These are phyloP conservation scores for Chrysanthemum seticuspe DNA, from an alignment of 129 eudicot species.

Conservation along the genomic window DNA sequence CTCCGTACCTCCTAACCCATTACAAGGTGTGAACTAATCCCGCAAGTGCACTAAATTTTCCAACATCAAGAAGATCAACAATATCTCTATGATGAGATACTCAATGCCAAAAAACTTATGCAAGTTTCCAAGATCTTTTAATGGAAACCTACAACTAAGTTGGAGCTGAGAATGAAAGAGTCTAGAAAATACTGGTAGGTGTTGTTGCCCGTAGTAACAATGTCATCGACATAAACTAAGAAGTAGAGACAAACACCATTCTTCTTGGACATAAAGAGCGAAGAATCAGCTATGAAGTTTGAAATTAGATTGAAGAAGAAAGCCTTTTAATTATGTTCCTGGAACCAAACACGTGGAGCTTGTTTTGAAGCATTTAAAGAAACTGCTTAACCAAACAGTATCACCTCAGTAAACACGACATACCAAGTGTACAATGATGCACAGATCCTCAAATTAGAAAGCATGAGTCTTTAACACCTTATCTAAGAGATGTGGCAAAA, in stretches of 20 bases:
- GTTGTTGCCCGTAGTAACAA: neutral
- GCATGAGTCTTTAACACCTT: neutral
- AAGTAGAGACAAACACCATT: too few species aligned
- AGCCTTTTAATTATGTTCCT: neutral
- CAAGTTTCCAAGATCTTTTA: slow-evolving; percentile 3
- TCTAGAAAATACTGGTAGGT: too few species aligned
- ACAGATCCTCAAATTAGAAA: neutral
- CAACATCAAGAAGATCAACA: neutral
- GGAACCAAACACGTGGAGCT: neutral
- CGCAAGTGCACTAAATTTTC: too few species aligned
- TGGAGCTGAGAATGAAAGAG: neutral
- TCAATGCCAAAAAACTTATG: neutral
- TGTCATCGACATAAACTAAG: too few species aligned
- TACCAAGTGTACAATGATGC: neutral
- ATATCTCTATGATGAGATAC: too few species aligned
- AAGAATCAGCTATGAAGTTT: neutral
- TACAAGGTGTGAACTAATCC: too few species aligned
- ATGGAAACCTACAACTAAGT: neutral
- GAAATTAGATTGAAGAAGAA: neutral
- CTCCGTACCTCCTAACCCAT: too few species aligned
- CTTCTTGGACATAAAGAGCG: neutral
- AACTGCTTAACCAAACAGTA: neutral
- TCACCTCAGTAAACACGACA: neutral
- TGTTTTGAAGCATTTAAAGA: too few species aligned
- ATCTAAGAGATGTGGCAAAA: neutral